phyloP scores from a whole-genome alignment of 2,329 filamentous ascomycete genomes.

The Madurella mycetomatis region DNA sequence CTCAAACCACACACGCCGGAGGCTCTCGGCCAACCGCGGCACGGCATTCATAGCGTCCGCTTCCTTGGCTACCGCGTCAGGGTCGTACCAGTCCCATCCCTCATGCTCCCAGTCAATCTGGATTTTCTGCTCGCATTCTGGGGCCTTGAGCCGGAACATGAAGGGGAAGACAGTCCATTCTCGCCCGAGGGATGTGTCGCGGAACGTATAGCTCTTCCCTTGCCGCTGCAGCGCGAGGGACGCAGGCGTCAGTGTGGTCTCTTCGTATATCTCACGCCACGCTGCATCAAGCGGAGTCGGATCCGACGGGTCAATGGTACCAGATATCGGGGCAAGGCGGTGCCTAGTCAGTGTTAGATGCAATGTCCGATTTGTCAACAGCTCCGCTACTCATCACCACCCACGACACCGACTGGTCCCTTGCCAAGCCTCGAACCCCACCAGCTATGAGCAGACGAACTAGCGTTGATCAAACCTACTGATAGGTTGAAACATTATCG shows the following conservation, averaged over 20 bases:
- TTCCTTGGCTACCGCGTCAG: constrained; percentile 46
- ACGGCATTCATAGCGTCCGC: constrained; percentile 47
- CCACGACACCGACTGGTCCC: no score
- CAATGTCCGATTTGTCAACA: not conserved
- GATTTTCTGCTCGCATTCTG: constrained; percentile 42
- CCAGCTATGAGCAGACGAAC: no score
- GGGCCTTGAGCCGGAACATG: constrained; percentile 46
- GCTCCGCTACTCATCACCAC: no score
- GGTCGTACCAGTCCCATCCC: constrained; percentile 53
- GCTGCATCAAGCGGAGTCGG: constrained; percentile 51
- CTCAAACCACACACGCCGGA: constrained; percentile 57
- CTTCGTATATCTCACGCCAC: constrained; percentile 58
- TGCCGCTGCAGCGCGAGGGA: constrained; percentile 49
- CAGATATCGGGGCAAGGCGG: constrained; percentile 59
- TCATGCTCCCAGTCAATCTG: constrained; percentile 60
- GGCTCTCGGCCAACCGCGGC: constrained; percentile 52
- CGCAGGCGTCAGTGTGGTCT: constrained; percentile 49
- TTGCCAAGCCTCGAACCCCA: no score
- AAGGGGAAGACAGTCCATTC: constrained; percentile 63
- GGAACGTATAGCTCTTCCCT: constrained; percentile 56
- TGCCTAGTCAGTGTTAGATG: constrained; percentile 33
- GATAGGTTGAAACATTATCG: constrained; percentile 55
- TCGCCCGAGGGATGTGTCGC: constrained; percentile 48
- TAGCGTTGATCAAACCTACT: constrained; percentile 35
- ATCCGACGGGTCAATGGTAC: constrained; percentile 54